Evolutionary conservation across 2,329 filamentous ascomycete genomes (phyloP).

Genomic region (Alternaria brassicicola): DNA sequence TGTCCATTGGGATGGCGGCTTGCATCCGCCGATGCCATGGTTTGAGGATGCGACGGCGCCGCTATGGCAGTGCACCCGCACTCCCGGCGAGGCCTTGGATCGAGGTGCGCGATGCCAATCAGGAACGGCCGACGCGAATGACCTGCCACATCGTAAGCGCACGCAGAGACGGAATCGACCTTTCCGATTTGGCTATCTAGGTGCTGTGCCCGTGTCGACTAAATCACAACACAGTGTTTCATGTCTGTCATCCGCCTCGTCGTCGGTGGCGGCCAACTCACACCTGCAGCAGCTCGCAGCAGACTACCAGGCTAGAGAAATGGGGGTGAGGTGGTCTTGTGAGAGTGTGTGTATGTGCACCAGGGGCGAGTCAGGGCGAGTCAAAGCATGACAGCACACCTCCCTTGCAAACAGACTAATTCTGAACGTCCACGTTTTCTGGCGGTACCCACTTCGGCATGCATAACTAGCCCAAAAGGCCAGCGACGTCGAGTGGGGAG

Average conservation of each 20-base stretch:
- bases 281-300: constrained; percentile 31
- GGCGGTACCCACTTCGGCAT: constrained; percentile 42
- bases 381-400: constrained; percentile 50
- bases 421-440: constrained; percentile 48
- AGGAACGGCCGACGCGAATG: constrained; percentile 27
- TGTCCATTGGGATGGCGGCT: constrained; percentile 30
- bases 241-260: constrained; percentile 20
- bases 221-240: constrained; percentile 19
- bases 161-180: constrained; percentile 13
- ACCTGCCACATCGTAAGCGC: constrained; percentile 30
- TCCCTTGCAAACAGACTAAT: constrained; percentile 36
- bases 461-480: constrained; percentile 38
- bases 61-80: constrained; percentile 42
- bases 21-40: constrained; percentile 37
- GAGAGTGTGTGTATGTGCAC: too few species aligned
- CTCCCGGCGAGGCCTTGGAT: constrained; percentile 38
- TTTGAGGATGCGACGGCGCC: constrained; percentile 34
- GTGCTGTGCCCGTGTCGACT: constrained; percentile 20
- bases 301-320: constrained; percentile 34
- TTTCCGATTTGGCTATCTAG: constrained; percentile 13
- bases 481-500: constrained; percentile 40
- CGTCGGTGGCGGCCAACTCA: constrained; percentile 36
- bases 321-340: constrained; percentile 36
- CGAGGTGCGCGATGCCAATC: constrained; percentile 36
- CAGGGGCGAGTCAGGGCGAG: constrained; percentile 43